Percentiles rank a stretch among this genome's conserved stretches.
These are phyloP conservation scores for Venustampulla echinocandica DNA, from an alignment of 495 filamentous ascomycete species.

Conservation along the genomic window DNA sequence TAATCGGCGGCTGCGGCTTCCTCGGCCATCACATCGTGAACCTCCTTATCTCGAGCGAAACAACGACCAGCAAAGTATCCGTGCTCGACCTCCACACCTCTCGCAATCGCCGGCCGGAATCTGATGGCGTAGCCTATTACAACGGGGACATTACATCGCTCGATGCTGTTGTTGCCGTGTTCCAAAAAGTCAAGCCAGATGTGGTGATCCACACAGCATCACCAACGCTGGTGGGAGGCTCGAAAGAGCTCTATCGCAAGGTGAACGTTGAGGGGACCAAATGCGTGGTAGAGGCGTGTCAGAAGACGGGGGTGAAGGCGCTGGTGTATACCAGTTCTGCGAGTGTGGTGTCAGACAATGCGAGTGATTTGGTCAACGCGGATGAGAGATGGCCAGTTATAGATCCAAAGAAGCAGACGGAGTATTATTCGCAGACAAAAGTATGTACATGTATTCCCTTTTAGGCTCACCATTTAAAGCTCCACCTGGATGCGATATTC, in stretches of 20 bases:
- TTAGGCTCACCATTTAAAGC: neutral
- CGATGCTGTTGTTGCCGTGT: conserved; percentile 52
- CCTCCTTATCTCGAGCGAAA: conserved; percentile 47
- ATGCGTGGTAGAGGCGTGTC: conserved; percentile 66
- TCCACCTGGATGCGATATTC: too few relatives aligned
- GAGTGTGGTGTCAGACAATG: conserved; percentile 75
- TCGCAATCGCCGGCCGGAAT: conserved; percentile 61
- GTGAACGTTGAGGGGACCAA: conserved; percentile 92
- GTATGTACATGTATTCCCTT: conserved; percentile 29
- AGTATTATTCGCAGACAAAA: conserved; percentile 91
- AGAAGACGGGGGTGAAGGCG: conserved; percentile 70
- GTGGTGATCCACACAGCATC: conserved; percentile 95
- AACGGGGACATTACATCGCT: conserved; percentile 80
- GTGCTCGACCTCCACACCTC: conserved; percentile 81
- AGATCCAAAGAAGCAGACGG: conserved; percentile 57
- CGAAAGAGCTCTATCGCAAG: conserved; percentile 58
- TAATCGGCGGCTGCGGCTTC: conserved; percentile 65
- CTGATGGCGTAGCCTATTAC: conserved; percentile 63
- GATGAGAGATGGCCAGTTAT: conserved; percentile 82
- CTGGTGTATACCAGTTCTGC: conserved; percentile 94
- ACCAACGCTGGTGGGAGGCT: conserved; percentile 44
- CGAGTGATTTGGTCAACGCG: conserved; percentile 75
- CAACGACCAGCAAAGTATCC: conserved; percentile 51
- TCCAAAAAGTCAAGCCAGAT: conserved; percentile 66
- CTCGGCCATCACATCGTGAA: conserved; percentile 62